Conservation (phyloP, 139 green algal genomes). For the Zygnema cylindricum region DNA sequence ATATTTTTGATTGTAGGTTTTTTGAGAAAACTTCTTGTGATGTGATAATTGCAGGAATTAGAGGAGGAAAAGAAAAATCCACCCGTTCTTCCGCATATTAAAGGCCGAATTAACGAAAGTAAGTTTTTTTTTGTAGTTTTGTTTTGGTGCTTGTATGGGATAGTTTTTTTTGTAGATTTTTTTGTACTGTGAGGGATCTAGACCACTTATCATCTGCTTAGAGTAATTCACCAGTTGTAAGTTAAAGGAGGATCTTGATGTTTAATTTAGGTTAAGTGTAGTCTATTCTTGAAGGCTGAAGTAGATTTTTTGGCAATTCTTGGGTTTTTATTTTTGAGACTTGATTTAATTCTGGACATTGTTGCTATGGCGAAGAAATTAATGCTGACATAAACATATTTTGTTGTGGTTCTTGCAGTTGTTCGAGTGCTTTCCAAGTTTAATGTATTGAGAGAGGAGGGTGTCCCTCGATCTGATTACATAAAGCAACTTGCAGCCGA, state of each 20-base stretch:
- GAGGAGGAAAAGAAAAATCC: constrained; percentile 45
- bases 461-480: constrained; percentile 76
- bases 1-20: too few species aligned
- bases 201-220: too few species aligned
- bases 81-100: constrained; percentile 63
- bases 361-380: not conserved
- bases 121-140: not conserved
- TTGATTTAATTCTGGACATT: not conserved
- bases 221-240: not conserved
- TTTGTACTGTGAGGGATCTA: not conserved
- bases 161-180: not conserved
- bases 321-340: not conserved
- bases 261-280: not conserved
- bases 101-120: constrained; percentile 71
- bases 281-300: not conserved
- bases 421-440: constrained; percentile 86
- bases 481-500: constrained; percentile 83
- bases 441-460: constrained; percentile 65
- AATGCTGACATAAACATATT: not conserved
- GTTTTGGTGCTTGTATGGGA: not conserved
- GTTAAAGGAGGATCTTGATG: not conserved
- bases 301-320: not conserved
- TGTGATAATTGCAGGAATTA: constrained; percentile 43
- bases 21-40: too few species aligned
- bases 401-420: constrained; percentile 51